phyloP scores from a whole-genome alignment of 768 basidiomycete genomes.

The Mycena rosella region DNA sequence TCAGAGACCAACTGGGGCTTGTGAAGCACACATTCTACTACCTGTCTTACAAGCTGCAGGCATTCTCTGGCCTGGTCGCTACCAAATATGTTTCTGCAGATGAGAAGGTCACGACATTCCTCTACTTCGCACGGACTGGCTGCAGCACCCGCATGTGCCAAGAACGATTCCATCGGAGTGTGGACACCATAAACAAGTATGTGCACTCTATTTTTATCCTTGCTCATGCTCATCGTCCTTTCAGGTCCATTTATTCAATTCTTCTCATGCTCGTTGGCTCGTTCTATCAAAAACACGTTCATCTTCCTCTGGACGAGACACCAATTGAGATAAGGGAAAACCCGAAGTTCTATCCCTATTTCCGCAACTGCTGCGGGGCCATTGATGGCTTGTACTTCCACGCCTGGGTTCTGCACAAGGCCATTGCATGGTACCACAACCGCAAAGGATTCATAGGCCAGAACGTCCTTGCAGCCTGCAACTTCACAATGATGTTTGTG shows the following conservation, averaged over 20 bases:
- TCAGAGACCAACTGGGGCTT: conserved; percentile 39
- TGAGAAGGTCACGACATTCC: conserved; percentile 41
- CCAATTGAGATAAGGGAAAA: conserved; percentile 40
- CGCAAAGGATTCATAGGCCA: conserved; percentile 40
- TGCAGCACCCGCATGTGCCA: conserved; percentile 39
- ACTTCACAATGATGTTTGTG: conserved; percentile 17
- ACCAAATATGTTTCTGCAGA: conserved; percentile 34
- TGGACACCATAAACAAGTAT: conserved; percentile 47
- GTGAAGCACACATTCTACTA: conserved; percentile 39
- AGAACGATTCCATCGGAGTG: conserved; percentile 48
- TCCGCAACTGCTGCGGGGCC: conserved; percentile 42
- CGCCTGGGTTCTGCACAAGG: conserved; percentile 37
- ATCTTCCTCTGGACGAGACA: conserved; percentile 29
- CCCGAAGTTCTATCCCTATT: conserved; percentile 45
- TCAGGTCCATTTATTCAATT: conserved; percentile 31
- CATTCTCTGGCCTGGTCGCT: conserved; percentile 26
- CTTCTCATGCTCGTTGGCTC: conserved; percentile 32
- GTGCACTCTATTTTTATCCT: not conserved
- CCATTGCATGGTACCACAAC: conserved; percentile 40
- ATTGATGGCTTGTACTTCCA: conserved; percentile 46
- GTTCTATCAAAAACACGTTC: conserved; percentile 42
- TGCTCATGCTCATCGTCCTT: too few relatives aligned
- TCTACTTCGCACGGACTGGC: conserved; percentile 40
- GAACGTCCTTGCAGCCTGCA: conserved; percentile 16
- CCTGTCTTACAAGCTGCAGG: conserved; percentile 41